phyloP scores from a whole-genome alignment of 2,329 filamentous ascomycete genomes.

The Helminthosporium solani region DNA sequence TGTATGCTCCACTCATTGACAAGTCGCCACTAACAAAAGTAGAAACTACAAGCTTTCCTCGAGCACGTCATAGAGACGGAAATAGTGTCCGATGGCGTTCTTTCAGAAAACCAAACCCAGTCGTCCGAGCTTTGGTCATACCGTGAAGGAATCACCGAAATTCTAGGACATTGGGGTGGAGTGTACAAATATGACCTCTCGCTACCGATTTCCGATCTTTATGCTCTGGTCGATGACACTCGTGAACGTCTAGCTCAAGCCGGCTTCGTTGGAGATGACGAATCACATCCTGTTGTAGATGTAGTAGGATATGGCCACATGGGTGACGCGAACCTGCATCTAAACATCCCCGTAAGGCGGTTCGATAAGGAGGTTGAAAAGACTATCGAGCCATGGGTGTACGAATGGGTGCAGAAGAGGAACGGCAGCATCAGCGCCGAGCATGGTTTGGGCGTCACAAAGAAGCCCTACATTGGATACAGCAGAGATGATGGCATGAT shows the following conservation, averaged over 20 bases:
- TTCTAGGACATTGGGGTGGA: conserved; percentile 83
- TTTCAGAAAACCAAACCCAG: conserved; percentile 93
- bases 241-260: conserved; percentile 69
- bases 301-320: conserved; percentile 98
- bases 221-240: conserved; percentile 84
- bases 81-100: conserved; percentile 83
- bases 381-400: conserved; percentile 89
- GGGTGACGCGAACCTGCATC: conserved; percentile 93
- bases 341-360: conserved; percentile 80
- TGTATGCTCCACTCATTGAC: background rate
- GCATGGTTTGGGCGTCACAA: conserved; percentile 89
- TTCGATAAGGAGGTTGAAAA: conserved; percentile 89
- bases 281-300: conserved; percentile 75
- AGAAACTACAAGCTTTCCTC: conserved; percentile 86
- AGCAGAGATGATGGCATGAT: conserved; percentile 87
- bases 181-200: conserved; percentile 99
- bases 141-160: conserved; percentile 90
- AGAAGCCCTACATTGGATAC: conserved; percentile 94
- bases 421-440: conserved; percentile 95
- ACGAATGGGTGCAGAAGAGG: conserved; percentile 89
- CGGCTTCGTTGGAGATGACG: conserved; percentile 72
- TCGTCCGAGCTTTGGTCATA: conserved; percentile 82
- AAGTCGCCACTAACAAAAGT: conserved; percentile 8
- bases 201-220: conserved; percentile 84
- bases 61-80: conserved; percentile 88